Percentiles rank a stretch among this genome's conserved stretches.
Evolutionary conservation across 179 eudicot species (phyloP).

Genomic region (Sideroxylon spinosum): DNA sequence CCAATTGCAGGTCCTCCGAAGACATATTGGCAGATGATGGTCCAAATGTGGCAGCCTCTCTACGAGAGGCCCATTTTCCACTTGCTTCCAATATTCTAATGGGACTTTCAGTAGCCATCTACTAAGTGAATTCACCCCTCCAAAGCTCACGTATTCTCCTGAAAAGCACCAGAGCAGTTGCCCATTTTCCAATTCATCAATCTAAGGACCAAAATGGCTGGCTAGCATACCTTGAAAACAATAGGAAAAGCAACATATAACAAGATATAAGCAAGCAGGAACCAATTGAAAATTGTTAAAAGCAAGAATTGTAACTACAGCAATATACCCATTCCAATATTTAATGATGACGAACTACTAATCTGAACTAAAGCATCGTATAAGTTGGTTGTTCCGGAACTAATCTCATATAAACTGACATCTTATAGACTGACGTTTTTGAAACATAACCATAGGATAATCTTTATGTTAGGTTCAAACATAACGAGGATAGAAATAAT

Average conservation of each 20-base stretch:
- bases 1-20: constrained; percentile 42
- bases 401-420: background rate
- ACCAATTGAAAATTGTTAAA: background rate
- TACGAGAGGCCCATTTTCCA: constrained; percentile 48
- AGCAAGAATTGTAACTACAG: background rate
- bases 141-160: background rate
- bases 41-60: constrained; percentile 32
- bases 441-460: too few species aligned
- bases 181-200: constrained; percentile 4
- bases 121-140: constrained; percentile 1
- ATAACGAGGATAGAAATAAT: too few species aligned
- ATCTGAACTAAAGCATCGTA: background rate
- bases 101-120: constrained; percentile 71
- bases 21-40: constrained; percentile 34
- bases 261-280: background rate
- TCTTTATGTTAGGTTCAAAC: too few species aligned
- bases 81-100: constrained; percentile 53
- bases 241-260: background rate
- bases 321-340: background rate
- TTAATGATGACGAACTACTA: background rate
- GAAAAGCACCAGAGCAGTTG: background rate
- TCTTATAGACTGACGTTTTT: background rate
- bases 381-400: background rate
- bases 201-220: background rate
- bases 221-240: background rate